A percentile compares a stretch with the other conserved stretches of the same genome.
phyloP scores from a whole-genome alignment of 2,329 filamentous ascomycete species.

The Fusarium nanum region DNA sequence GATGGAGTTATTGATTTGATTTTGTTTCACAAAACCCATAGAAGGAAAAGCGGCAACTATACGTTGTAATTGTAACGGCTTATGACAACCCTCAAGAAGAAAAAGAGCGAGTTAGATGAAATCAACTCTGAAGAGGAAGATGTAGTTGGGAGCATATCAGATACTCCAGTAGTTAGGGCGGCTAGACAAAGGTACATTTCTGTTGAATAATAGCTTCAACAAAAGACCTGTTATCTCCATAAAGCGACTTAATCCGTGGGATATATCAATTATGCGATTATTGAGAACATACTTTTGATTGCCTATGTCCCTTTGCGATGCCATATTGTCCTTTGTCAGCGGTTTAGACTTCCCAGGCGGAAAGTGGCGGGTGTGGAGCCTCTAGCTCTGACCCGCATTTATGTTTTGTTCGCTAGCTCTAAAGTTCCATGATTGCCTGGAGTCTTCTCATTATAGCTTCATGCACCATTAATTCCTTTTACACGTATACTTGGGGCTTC shows the following conservation, averaged over 20 bases:
- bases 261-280: slow-evolving; percentile 20
- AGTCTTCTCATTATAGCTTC: slow-evolving; percentile 21
- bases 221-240: slow-evolving; percentile 4
- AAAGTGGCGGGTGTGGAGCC: slow-evolving; percentile 21
- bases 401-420: slow-evolving; percentile 25
- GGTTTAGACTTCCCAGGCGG: slow-evolving; percentile 64
- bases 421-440: slow-evolving; percentile 25
- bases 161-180: slow-evolving; percentile 13
- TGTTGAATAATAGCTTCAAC: slow-evolving; percentile 24
- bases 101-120: slow-evolving; percentile 31
- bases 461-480: slow-evolving; percentile 7
- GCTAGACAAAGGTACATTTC: slow-evolving; percentile 27
- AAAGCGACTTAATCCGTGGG: slow-evolving; percentile 31
- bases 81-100: slow-evolving; percentile 45
- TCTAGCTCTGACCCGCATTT: slow-evolving; percentile 27
- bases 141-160: slow-evolving; percentile 43
- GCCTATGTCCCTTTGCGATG: not conserved
- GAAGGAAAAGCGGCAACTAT: slow-evolving; percentile 49
- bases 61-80: slow-evolving; percentile 51
- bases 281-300: slow-evolving; percentile 27
- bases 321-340: slow-evolving; percentile 74
- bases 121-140: slow-evolving; percentile 29
- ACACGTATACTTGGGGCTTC: not conserved
- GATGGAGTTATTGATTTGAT: slow-evolving; percentile 42
- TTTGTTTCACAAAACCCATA: slow-evolving; percentile 46